Conservation (phyloP, 495 filamentous ascomycete genomes). For the Neurospora sp. region DNA sequence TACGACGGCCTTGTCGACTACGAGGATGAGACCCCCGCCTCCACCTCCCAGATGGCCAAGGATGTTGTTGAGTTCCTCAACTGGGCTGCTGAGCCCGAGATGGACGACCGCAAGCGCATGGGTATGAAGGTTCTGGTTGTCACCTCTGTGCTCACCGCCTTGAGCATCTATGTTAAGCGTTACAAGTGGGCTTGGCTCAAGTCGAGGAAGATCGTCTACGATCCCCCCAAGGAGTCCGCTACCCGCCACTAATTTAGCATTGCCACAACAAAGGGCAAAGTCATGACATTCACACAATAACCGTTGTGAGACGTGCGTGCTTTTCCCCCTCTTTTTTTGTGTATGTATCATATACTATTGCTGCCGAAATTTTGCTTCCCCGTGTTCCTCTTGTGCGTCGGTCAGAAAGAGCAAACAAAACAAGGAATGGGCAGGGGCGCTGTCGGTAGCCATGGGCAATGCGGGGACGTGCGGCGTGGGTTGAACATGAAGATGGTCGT, state of each 20-base stretch:
- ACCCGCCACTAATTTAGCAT: constrained; percentile 22
- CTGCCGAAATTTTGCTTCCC: constrained; percentile 15
- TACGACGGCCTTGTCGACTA: constrained; percentile 98
- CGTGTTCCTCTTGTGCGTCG: constrained; percentile 26
- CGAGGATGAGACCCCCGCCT: constrained; percentile 90
- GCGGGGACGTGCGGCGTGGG: constrained; percentile 1
- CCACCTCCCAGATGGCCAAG: constrained; percentile 99
- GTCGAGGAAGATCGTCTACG: constrained; percentile 85
- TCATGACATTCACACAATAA: constrained; percentile 1
- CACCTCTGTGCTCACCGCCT: constrained; percentile 63
- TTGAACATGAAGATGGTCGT: constrained; percentile 10
- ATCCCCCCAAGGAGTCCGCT: constrained; percentile 49
- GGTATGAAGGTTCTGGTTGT: constrained; percentile 85
- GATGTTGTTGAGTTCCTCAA: constrained; percentile 98
- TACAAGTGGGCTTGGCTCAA: constrained; percentile 98
- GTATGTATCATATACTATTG: constrained; percentile 36
- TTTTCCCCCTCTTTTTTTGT: constrained; percentile 16
- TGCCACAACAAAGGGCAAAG: neutral
- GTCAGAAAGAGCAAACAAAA: constrained; percentile 19
- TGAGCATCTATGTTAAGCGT: constrained; percentile 96
- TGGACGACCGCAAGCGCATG: constrained; percentile 99
- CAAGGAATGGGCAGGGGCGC: constrained; percentile 2
- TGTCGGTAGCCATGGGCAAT: constrained; percentile 1
- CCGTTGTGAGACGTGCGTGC: neutral
- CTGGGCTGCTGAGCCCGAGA: constrained; percentile 98